phyloP scores from a whole-genome alignment of 805 yeast genomes.

The Wickerhamomyces hampshirensis region DNA sequence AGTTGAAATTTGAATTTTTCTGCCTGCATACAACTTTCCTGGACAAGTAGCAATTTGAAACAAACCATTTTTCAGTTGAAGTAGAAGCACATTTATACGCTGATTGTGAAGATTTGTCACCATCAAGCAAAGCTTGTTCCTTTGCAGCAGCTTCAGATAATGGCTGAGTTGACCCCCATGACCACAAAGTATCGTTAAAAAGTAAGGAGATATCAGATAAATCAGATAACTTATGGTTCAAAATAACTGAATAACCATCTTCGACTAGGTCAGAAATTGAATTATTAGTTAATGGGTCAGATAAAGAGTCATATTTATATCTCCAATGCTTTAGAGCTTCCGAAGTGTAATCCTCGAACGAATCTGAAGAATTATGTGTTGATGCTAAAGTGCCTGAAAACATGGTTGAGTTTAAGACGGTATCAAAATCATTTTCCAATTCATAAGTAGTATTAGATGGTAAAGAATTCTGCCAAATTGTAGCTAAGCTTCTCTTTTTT shows the following conservation, averaged over 20 bases:
- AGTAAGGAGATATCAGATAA: constrained; percentile 27
- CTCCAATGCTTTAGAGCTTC: constrained; percentile 29
- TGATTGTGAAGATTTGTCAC: constrained; percentile 15
- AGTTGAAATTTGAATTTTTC: constrained; percentile 32
- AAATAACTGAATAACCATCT: constrained; percentile 66
- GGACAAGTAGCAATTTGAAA: constrained; percentile 58
- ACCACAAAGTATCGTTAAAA: constrained; percentile 50
- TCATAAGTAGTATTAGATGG: constrained; percentile 28
- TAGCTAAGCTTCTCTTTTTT: constrained; percentile 32
- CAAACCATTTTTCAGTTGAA: constrained; percentile 48
- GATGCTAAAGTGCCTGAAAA: constrained; percentile 18
- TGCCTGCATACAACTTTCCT: constrained; percentile 54
- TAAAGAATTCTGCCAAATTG: constrained; percentile 28
- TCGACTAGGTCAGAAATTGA: constrained; percentile 35
- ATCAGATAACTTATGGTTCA: constrained; percentile 34
- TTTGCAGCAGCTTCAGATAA: constrained; percentile 18
- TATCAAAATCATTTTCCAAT: constrained; percentile 13
- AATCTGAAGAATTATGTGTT: constrained; percentile 2
- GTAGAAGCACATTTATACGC: constrained; percentile 42
- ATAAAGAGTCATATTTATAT: constrained; percentile 35
- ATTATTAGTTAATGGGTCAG: constrained; percentile 37
- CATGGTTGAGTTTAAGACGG: constrained; percentile 22
- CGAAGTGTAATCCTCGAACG: constrained; percentile 8
- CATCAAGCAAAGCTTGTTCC: constrained; percentile 9
- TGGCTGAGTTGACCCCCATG: constrained; percentile 69